Base-by-base conservation (phyloP, 345 rosid genomes). In the Camelina laxa region DNA sequence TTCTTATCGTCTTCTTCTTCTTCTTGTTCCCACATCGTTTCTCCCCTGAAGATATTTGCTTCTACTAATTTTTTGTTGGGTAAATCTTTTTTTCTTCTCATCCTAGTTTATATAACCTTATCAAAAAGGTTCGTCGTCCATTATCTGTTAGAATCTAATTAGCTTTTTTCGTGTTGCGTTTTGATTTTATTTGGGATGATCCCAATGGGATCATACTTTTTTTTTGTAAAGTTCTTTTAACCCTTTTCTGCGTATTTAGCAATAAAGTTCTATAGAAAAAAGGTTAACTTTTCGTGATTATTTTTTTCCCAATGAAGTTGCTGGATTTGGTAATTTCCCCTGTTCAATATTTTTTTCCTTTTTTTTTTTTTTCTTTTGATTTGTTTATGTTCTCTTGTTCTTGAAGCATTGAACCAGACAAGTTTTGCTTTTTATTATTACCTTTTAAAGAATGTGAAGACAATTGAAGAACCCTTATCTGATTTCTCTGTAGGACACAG, bases 201-300 rank as follows among this genome's bases (percentile, higher is more conserved):
- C n/a, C n/a, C n/a, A n/a, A n/a, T n/a, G 49, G 51, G 65, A 76
- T 76, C 75, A 1, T 45, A 35, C 70, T 19, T 63, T 27, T 24
- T 19, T 63, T 27, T 24, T 54, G 30, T 30, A 13, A 70, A 77
- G 80, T 39, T 77, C 21, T 17, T 27, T 27, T 76, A 54, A 55
- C 12, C 80, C 48, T 70, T 77, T 76, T 76, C 55, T 57, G 61
- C 62, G 72, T 56, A 63, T 70, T 55, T 45, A 55, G 80, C 54
- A 45, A 63, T 48, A 55, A 47, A 57, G 12, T 45, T 47, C 5
- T 11, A 16, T 12, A 24, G 24, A 62, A 58, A 54, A 20, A 42
- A 24, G 7, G 58, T 11, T 33, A 36, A 47, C 67, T 57, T 76
- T 76, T 56, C 17, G 15, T 17, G 9, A 9, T 35, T 15, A 16